phyloP scores from a whole-genome alignment of 169 alveolate genomes.

The Ichthyophthirius multifiliis region DNA sequence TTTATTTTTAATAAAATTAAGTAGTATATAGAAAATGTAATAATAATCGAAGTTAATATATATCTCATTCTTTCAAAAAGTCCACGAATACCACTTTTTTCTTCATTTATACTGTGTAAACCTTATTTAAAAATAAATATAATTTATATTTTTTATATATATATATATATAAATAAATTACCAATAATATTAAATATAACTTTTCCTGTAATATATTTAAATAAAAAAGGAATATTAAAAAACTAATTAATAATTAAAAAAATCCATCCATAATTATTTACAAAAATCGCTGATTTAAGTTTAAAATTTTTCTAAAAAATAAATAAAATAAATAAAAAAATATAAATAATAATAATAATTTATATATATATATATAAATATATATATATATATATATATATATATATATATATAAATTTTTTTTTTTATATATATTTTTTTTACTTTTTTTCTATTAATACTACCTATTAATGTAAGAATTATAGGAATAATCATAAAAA shows the following conservation, averaged over 20 bases:
- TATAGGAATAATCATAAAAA: neutral
- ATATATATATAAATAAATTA: neutral
- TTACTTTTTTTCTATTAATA: neutral
- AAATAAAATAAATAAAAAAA: too few relatives aligned
- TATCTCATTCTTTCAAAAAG: neutral
- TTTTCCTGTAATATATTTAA: neutral
- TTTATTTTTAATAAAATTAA: neutral
- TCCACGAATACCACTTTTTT: neutral
- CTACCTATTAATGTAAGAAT: neutral
- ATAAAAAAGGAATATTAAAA: neutral
- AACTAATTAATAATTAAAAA: neutral
- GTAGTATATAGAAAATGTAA: neutral
- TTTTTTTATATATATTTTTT: neutral
- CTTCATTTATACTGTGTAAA: slow-evolving; percentile 1
- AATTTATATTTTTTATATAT: neutral
- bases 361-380: too few relatives aligned
- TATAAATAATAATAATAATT: too few relatives aligned
- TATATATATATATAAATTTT: neutral
- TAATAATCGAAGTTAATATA: neutral
- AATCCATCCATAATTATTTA: neutral
- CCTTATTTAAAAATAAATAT: neutral
- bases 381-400: too few relatives aligned
- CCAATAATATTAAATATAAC: neutral
- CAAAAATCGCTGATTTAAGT: neutral
- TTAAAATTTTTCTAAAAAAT: neutral